These are phyloP conservation scores for Blastobotrys raffinosifermentans DNA, from an alignment of 1,139 yeast species.

Conservation along the genomic window DNA sequence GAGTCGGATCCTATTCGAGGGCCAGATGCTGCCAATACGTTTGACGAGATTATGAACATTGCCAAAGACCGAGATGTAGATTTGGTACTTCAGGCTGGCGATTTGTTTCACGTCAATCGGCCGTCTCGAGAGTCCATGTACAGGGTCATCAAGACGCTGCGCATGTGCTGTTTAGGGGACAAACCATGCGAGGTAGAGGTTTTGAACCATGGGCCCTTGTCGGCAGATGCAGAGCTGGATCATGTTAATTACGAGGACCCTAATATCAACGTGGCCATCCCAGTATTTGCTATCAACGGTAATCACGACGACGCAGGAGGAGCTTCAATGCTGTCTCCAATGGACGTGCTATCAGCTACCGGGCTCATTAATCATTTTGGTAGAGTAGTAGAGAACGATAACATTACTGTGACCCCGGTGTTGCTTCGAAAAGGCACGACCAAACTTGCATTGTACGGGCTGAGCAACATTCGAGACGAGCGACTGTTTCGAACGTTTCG, in stretches of 20 bases:
- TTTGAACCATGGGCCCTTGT: slow-evolving; percentile 67
- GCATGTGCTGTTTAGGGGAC: slow-evolving; percentile 76
- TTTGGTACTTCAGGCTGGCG: slow-evolving; percentile 90
- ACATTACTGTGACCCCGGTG: slow-evolving; percentile 70
- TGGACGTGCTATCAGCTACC: slow-evolving; percentile 74
- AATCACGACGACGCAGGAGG: slow-evolving; percentile 98
- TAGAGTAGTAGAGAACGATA: slow-evolving; percentile 67
- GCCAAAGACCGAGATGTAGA: slow-evolving; percentile 76
- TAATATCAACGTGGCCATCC: slow-evolving; percentile 82
- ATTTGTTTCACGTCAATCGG: slow-evolving; percentile 81
- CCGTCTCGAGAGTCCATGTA: slow-evolving; percentile 84
- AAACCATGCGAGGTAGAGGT: slow-evolving; percentile 82
- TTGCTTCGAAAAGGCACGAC: slow-evolving; percentile 77
- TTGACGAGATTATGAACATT: slow-evolving; percentile 70
- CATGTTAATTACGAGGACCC: slow-evolving; percentile 87
- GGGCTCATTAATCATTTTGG: slow-evolving; percentile 93
- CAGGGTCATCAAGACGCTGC: slow-evolving; percentile 69
- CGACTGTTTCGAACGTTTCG: slow-evolving; percentile 75
- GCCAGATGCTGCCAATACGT: slow-evolving; percentile 82
- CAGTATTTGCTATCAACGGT: slow-evolving; percentile 90
- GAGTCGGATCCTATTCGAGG: slow-evolving; percentile 90
- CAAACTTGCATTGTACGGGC: slow-evolving; percentile 78
- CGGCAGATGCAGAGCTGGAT: slow-evolving; percentile 49
- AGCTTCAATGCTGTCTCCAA: slow-evolving; percentile 63
- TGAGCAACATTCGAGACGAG: slow-evolving; percentile 87